Base-by-base conservation (phyloP, 2,329 filamentous ascomycete genomes). In the Penicillium griseofulvum region DNA sequence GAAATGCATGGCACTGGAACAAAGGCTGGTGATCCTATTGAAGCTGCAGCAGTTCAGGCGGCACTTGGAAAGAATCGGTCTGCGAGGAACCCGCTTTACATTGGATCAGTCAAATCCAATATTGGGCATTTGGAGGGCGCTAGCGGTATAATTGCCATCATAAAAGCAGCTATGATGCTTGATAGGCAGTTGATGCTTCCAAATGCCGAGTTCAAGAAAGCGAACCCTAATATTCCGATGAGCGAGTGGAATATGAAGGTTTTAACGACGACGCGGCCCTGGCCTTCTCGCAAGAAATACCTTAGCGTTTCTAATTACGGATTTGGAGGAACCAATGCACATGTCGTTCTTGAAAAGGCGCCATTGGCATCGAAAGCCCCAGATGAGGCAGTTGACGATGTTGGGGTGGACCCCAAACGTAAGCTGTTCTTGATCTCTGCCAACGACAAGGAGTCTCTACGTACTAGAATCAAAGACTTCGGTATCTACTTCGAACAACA, bases 1-100 rank as follows among this genome's bases (percentile, higher is more conserved):
- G 47, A 78, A 83, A 65, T 80, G 78, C 62, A 65, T 36, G 62
- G 62, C 1, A 65, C 62, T 11, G 62, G 62, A 26, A 64, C 19
- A 80, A 85, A 77, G 47, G 77, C 79, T 2, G 83, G 83, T 7
- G 82, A 85, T 52, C 81, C 82, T 0, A 78, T 82, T 28, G 82
- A 84, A 53, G 59, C 59, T 12, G 38, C 31, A 10, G 62, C 62
- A 1, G 57, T 65, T 4, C 58, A 65, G 29, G 44, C 47, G n/a
- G 61, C 61, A 5, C 48, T 65, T 7, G 62, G 61, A 34, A 37
- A 56, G 24, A 55, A 56, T 22, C 57, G 62, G 1, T 61, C 52
- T 10, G 19, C 51, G 0, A 57, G 56, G 24, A 62, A 62, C 17
- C 61, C 62, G 5, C 61, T 65, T 31, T 65, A 65, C 19, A 60